phyloP scores from a whole-genome alignment of 805 yeast genomes.

The Yamadazyma scolyti region DNA sequence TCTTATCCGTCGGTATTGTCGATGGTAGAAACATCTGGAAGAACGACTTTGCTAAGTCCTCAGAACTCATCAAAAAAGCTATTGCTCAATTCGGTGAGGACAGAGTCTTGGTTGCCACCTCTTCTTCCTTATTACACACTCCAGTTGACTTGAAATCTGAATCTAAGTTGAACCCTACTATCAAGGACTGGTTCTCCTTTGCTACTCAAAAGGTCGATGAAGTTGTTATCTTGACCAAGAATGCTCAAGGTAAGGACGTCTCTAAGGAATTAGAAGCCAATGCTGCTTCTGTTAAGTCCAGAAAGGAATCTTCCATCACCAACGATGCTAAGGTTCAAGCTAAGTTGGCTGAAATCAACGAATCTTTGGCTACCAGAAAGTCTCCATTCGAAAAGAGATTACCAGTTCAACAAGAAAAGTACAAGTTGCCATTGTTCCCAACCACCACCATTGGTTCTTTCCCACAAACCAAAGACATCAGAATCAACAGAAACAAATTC shows the following conservation, averaged over 20 bases:
- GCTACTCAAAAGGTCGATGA: conserved; percentile 95
- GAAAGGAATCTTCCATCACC: conserved; percentile 84
- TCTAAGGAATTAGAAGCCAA: conserved; percentile 76
- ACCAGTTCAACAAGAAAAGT: conserved; percentile 77
- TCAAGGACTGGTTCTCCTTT: conserved; percentile 97
- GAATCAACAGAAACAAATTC: conserved; percentile 97
- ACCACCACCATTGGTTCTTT: conserved; percentile 99
- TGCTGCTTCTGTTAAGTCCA: conserved; percentile 79
- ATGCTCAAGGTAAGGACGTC: conserved; percentile 79
- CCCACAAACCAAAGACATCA: conserved; percentile 99
- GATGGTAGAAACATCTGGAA: conserved; percentile 99
- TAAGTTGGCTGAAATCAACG: conserved; percentile 77
- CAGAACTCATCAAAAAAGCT: conserved; percentile 78
- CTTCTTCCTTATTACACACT: conserved; percentile 96
- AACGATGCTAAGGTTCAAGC: conserved; percentile 87
- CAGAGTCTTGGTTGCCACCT: conserved; percentile 86
- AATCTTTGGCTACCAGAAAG: conserved; percentile 76
- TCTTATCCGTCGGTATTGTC: conserved; percentile 92
- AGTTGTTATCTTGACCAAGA: conserved; percentile 88
- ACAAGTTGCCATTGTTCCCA: conserved; percentile 98
- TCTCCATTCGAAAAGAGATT: conserved; percentile 85
- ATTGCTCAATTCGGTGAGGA: conserved; percentile 80
- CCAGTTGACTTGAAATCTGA: conserved; percentile 95
- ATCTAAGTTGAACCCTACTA: conserved; percentile 82
- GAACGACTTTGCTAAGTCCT: conserved; percentile 87